Percentiles rank a stretch among this genome's conserved stretches.
phyloP scores from a whole-genome alignment of 2,329 filamentous ascomycete genomes.

The Venturia aucupariae region DNA sequence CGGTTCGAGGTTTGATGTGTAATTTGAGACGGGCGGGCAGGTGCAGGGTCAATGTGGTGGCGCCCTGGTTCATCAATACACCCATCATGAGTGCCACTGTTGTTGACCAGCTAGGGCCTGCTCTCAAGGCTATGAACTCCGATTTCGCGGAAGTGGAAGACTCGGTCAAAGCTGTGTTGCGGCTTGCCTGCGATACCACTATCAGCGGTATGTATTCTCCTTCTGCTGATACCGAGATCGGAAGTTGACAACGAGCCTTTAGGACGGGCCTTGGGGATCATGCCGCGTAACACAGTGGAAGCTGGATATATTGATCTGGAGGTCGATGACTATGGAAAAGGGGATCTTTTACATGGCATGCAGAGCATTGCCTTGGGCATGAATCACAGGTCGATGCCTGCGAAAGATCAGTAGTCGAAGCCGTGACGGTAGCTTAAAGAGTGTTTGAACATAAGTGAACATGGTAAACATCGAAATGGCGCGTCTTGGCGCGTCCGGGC shows the following conservation, averaged over 20 bases:
- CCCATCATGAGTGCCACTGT: constrained; percentile 10
- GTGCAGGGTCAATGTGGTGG: constrained; percentile 12
- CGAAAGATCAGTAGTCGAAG: neutral
- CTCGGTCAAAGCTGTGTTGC: constrained; percentile 6
- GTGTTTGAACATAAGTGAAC: neutral
- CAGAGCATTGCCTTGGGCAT: neutral
- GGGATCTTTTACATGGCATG: neutral
- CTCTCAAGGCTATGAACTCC: neutral
- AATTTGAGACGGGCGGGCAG: constrained; percentile 9
- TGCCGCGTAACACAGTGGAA: neutral
- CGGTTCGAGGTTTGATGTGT: constrained; percentile 14
- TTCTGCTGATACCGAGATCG: neutral
- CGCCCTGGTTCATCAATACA: constrained; percentile 13
- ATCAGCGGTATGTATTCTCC: constrained; percentile 9
- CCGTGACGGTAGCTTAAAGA: neutral
- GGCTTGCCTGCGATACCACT: neutral
- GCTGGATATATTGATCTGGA: neutral
- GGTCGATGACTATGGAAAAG: constrained; percentile 7
- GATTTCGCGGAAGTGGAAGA: constrained; percentile 10
- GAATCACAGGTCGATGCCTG: neutral
- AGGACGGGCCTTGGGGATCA: neutral
- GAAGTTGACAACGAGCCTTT: neutral
- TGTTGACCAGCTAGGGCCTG: neutral
- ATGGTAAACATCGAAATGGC: neutral
- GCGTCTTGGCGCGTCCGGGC: neutral